phyloP scores from a whole-genome alignment of 768 basidiomycete genomes.

The Porphyrellus cyaneotinctus region DNA sequence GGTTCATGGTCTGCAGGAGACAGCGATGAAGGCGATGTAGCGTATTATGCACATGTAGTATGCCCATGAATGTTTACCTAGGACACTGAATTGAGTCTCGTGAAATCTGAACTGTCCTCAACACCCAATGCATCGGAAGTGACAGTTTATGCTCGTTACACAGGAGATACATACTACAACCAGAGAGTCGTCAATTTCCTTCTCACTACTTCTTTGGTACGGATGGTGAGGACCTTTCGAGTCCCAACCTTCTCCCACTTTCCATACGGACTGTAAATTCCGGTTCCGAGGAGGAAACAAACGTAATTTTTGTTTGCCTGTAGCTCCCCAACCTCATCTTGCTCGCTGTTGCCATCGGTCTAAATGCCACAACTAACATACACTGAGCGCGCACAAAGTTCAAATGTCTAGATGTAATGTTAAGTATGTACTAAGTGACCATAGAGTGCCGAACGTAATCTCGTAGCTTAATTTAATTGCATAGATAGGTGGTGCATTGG shows the following conservation, averaged over 20 bases:
- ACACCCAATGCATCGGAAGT: too few relatives aligned
- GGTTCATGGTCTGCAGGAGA: too few relatives aligned
- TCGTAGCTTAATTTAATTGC: constrained; percentile 14
- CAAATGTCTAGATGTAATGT: background rate
- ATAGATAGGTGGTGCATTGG: constrained; percentile 14
- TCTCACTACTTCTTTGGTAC: constrained; percentile 5
- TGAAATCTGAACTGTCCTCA: too few relatives aligned
- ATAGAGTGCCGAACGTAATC: constrained; percentile 1
- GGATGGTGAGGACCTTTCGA: background rate
- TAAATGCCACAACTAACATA: background rate
- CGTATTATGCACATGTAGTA: too few relatives aligned
- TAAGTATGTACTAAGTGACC: constrained; percentile 1
- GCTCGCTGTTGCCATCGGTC: background rate
- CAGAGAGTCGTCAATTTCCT: background rate
- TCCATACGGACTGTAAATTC: constrained; percentile 5
- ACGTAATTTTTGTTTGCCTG: background rate
- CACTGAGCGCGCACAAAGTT: background rate
- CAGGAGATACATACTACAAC: background rate
- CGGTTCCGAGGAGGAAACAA: constrained; percentile 5
- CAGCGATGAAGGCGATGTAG: too few relatives aligned
- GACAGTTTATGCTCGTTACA: too few relatives aligned
- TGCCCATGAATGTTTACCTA: too few relatives aligned
- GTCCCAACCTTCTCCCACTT: constrained; percentile 9
- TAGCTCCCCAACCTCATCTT: background rate
- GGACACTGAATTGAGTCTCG: too few relatives aligned